Base-by-base conservation (phyloP, 1,139 yeast species). In the Yamadazyma triangularis region DNA sequence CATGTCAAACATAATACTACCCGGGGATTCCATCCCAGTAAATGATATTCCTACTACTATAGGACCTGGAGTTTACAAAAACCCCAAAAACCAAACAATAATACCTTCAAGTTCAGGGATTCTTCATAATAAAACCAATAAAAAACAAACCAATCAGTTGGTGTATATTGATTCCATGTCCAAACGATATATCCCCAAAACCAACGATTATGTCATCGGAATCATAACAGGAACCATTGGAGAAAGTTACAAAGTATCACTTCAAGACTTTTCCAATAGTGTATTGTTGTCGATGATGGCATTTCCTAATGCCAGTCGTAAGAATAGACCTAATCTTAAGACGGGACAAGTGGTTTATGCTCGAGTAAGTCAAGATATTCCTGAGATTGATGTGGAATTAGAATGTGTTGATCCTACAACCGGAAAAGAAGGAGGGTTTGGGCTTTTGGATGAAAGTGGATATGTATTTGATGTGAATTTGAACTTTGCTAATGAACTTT, bases 291-390 rank as follows among this genome's bases (percentile, higher is more conserved):
- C 86, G 19, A 79, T 81, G 54, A 77, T 80, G 77, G 89, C 95
- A 2, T 89, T 91, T 52, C 95, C 95, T 20, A 88, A 87, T 57
- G 96, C 97, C 4, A 73, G 91, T n/a, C 86, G 84, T 56, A 89
- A 88, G 58, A 89, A 89, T 52, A 70, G 89, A 48, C 96, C 96
- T 2, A 82, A 84, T 45, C 64, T 89, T 41, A 76, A 77, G 38
- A 60, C 57, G 15, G 96, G 96, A 1, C 83, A 87, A 38, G 69
- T 82, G 2, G 85, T 89, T 0, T 89, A 89, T 53, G 96, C 94
- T 1, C 66, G 95, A 39, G 88, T 89, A 0, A 63, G 77, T 11
- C 67, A 66, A 33, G 82, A 83, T 2, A 77, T 75, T 32, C 72
- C 75, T 4, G 89, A 85, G 38, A 71, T 86, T 11, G 96, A 88